Evolutionary conservation across 495 filamentous ascomycete genomes (phyloP).

Genomic region (Thermothielavioides terrestris): DNA sequence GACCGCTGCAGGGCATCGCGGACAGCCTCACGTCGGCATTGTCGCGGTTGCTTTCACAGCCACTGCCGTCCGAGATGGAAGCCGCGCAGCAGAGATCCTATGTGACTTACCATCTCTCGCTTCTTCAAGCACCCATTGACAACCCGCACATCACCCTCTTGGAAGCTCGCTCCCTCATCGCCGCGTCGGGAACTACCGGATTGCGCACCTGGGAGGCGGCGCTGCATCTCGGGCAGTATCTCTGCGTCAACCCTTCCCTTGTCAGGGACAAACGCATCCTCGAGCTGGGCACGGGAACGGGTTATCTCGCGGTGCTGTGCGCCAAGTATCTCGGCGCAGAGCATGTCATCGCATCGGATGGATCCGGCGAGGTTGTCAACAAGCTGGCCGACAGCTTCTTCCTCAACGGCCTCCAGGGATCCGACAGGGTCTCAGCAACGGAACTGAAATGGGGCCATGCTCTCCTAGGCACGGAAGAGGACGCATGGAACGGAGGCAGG

Average conservation of each 20-base stretch:
- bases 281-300: conserved; percentile 87
- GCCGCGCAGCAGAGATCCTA: conserved; percentile 67
- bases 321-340: conserved; percentile 60
- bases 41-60: conserved; percentile 48
- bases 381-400: conserved; percentile 57
- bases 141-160: conserved; percentile 44
- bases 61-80: conserved; percentile 48
- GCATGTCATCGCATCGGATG: conserved; percentile 69
- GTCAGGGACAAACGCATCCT: conserved; percentile 55
- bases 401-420: conserved; percentile 52
- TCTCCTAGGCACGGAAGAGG: conserved; percentile 37
- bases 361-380: conserved; percentile 63
- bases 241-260: conserved; percentile 33
- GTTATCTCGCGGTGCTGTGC: conserved; percentile 74
- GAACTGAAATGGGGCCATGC: conserved; percentile 55
- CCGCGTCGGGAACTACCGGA: conserved; percentile 71
- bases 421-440: conserved; percentile 33
- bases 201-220: conserved; percentile 91
- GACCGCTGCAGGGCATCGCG: conserved; percentile 54
- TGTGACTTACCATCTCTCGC: conserved; percentile 59
- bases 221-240: conserved; percentile 71
- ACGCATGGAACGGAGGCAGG: conserved; percentile 34
- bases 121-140: conserved; percentile 11
- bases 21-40: conserved; percentile 60
- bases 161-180: conserved; percentile 68